Evolutionary conservation across 2,329 filamentous ascomycete species (phyloP).

Genomic region (Clonostachys sp.): DNA sequence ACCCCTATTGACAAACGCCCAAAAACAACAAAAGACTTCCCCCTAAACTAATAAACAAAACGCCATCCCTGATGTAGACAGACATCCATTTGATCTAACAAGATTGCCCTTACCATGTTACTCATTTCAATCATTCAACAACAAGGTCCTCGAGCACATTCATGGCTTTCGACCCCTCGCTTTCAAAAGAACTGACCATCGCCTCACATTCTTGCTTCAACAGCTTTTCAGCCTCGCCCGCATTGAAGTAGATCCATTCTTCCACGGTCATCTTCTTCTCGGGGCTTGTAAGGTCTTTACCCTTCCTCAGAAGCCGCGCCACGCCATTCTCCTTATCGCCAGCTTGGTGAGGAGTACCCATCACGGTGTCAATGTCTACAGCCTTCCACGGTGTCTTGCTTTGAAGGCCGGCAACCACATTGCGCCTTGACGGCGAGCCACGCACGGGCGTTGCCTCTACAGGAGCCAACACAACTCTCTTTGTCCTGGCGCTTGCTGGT

Average conservation of each 20-base stretch:
- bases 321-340: constrained; percentile 48
- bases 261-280: constrained; percentile 92
- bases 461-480: constrained; percentile 41
- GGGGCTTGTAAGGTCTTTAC: constrained; percentile 60
- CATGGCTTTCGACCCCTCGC: constrained; percentile 75
- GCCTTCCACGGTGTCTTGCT: constrained; percentile 64
- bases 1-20: too few relatives aligned
- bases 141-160: constrained; percentile 69
- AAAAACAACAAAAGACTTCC: too few relatives aligned
- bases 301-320: constrained; percentile 45
- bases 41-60: too few relatives aligned
- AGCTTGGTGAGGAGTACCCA: constrained; percentile 39
- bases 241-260: constrained; percentile 85
- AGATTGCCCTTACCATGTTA: not conserved
- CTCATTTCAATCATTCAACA: constrained; percentile 29
- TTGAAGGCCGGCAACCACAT: constrained; percentile 49
- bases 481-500: constrained; percentile 36
- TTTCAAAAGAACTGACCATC: constrained; percentile 79
- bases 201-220: constrained; percentile 78
- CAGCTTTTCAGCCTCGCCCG: constrained; percentile 72
- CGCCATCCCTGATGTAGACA: too few relatives aligned
- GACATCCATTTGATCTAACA: too few relatives aligned
- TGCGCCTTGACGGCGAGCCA: constrained; percentile 59
- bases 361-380: constrained; percentile 70
- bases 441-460: constrained; percentile 40